Evolutionary conservation across 2,329 filamentous ascomycete species (phyloP).

Genomic region (Fusarium newnesense): DNA sequence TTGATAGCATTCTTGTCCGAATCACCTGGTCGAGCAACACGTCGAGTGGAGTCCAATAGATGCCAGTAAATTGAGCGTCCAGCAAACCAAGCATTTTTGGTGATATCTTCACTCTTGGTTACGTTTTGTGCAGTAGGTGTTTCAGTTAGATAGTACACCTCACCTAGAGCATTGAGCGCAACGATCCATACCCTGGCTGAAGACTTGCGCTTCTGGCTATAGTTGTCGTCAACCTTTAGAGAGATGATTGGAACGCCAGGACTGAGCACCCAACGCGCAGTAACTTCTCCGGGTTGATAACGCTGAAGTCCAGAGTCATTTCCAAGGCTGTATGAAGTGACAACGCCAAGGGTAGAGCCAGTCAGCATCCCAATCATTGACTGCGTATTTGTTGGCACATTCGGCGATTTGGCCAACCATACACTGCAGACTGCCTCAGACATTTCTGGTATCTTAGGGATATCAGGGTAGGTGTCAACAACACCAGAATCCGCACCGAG

Average conservation of each 20-base stretch:
- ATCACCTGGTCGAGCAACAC: conserved; percentile 76
- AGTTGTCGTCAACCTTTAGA: conserved; percentile 85
- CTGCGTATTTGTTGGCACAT: conserved; percentile 76
- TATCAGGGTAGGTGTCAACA: conserved; percentile 73
- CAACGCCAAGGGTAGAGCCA: conserved; percentile 83
- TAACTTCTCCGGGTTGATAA: conserved; percentile 79
- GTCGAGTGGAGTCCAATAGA: conserved; percentile 80
- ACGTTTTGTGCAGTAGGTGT: conserved; percentile 68
- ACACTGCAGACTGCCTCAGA: conserved; percentile 80
- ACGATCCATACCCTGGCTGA: conserved; percentile 87
- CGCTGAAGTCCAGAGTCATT: conserved; percentile 66
- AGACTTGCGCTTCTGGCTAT: conserved; percentile 75
- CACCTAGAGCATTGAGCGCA: conserved; percentile 91
- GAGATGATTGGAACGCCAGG: conserved; percentile 92
- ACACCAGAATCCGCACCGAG: conserved; percentile 70
- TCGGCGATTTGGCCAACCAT: conserved; percentile 88
- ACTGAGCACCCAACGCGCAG: conserved; percentile 88
- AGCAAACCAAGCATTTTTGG: conserved; percentile 80
- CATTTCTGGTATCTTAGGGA: conserved; percentile 78
- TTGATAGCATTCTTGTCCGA: conserved; percentile 74
- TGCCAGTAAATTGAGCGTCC: conserved; percentile 85
- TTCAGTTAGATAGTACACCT: conserved; percentile 85
- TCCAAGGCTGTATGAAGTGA: conserved; percentile 84
- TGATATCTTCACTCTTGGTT: conserved; percentile 63
- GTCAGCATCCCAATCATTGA: conserved; percentile 84